Conservation (phyloP, 140 eudicot genomes). For the Ambrosia hybrid region DNA sequence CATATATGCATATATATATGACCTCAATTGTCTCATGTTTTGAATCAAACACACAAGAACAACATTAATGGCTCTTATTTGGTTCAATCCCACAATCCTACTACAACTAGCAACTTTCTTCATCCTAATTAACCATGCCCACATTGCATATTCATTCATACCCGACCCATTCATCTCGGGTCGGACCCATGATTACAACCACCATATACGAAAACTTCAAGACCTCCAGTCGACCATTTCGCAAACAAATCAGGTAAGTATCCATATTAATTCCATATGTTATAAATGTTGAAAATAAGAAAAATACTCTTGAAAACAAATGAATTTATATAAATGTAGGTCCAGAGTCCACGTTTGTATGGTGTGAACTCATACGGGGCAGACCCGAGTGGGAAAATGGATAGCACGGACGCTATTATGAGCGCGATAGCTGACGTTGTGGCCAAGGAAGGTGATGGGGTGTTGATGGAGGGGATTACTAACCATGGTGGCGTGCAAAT, state of each 20-base stretch:
- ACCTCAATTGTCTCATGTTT: constrained; percentile 3
- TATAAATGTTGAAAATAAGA: neutral
- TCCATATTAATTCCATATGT: neutral
- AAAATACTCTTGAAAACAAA: no score
- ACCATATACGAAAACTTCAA: constrained; percentile 47
- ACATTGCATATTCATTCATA: constrained; percentile 25
- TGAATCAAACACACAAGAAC: constrained; percentile 23
- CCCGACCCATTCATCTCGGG: constrained; percentile 14
- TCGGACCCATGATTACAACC: constrained; percentile 20
- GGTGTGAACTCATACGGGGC: constrained; percentile 85
- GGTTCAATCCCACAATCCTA: constrained; percentile 19
- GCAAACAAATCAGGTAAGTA: constrained; percentile 34
- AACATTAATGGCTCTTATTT: constrained; percentile 17
- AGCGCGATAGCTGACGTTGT: constrained; percentile 68
- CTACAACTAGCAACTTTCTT: constrained; percentile 31
- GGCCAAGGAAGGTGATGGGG: constrained; percentile 42
- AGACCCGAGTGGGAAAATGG: constrained; percentile 83
- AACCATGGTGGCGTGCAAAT: constrained; percentile 84
- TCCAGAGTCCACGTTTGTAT: constrained; percentile 37
- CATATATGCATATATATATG: constrained; percentile 1
- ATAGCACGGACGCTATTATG: constrained; percentile 74
- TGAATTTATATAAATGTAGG: constrained; percentile 29
- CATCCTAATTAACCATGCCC: constrained; percentile 30
- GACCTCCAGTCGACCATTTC: constrained; percentile 32
- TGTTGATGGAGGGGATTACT: constrained; percentile 56